Conservation (phyloP, 345 rosid species). For the Clausena lansium region DNA sequence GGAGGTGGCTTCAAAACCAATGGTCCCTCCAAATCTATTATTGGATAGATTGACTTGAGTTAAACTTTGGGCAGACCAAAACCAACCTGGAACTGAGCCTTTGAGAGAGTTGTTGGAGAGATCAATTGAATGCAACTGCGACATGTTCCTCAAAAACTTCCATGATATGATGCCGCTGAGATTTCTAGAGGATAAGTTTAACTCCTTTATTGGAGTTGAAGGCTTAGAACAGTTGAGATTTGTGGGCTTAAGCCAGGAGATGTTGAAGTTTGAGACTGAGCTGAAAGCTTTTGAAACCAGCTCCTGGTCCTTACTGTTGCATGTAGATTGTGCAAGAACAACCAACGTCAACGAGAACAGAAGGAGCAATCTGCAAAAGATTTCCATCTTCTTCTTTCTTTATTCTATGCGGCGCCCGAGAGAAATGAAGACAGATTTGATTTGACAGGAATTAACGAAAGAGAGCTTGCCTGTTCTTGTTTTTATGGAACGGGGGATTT, state of each 20-base stretch:
- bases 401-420: slow-evolving; percentile 24
- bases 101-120: slow-evolving; percentile 70
- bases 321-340: slow-evolving; percentile 44
- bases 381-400: slow-evolving; percentile 27
- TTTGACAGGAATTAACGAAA: background rate
- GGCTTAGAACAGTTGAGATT: slow-evolving; percentile 45
- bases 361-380: slow-evolving; percentile 29
- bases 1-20: slow-evolving; percentile 29
- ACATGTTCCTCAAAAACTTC: slow-evolving; percentile 50
- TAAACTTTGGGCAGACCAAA: slow-evolving; percentile 55
- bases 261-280: slow-evolving; percentile 65
- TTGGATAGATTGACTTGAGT: slow-evolving; percentile 42
- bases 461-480: background rate
- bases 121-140: slow-evolving; percentile 51
- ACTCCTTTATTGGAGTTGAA: slow-evolving; percentile 23
- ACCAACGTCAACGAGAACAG: slow-evolving; percentile 39
- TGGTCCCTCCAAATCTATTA: slow-evolving; percentile 55
- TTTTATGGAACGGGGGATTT: slow-evolving; percentile 2
- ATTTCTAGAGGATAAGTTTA: slow-evolving; percentile 56
- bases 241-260: slow-evolving; percentile 45
- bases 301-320: slow-evolving; percentile 38
- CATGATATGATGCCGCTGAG: slow-evolving; percentile 72
- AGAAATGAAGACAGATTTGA: background rate
- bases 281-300: slow-evolving; percentile 57
- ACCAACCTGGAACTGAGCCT: slow-evolving; percentile 69